phyloP scores from a whole-genome alignment of 2,329 filamentous ascomycete species.

The Ascochyta lentis region DNA sequence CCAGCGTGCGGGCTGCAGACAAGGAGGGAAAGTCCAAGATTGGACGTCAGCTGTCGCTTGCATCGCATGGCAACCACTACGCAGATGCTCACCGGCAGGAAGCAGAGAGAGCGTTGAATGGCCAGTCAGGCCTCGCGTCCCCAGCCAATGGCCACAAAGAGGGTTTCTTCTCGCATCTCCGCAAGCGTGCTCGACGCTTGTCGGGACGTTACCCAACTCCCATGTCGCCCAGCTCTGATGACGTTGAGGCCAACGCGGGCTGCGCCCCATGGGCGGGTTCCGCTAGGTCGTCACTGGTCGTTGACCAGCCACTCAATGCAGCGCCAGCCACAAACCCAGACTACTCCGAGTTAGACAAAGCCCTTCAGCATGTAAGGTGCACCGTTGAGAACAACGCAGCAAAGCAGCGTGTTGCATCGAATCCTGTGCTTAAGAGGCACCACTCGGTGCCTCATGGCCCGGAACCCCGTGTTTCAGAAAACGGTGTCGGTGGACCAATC shows the following conservation, averaged over 20 bases:
- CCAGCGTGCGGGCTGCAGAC: slow-evolving; percentile 66
- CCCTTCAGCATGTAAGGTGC: slow-evolving; percentile 66
- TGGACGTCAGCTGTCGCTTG: slow-evolving; percentile 89
- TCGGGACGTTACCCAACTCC: slow-evolving; percentile 89
- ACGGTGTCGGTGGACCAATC: slow-evolving; percentile 61
- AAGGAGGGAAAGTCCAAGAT: slow-evolving; percentile 80
- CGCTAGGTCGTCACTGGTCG: slow-evolving; percentile 82
- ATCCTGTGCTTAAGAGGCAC: slow-evolving; percentile 57
- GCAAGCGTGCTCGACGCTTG: slow-evolving; percentile 89
- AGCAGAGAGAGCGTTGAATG: slow-evolving; percentile 88
- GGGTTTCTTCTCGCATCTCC: slow-evolving; percentile 96
- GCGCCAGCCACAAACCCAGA: slow-evolving; percentile 57
- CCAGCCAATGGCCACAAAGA: slow-evolving; percentile 85
- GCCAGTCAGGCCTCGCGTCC: slow-evolving; percentile 75
- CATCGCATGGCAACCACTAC: slow-evolving; percentile 92
- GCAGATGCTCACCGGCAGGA: slow-evolving; percentile 88
- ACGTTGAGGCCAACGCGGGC: slow-evolving; percentile 90
- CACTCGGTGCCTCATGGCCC: slow-evolving; percentile 54
- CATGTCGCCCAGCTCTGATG: slow-evolving; percentile 79
- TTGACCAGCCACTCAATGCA: slow-evolving; percentile 62
- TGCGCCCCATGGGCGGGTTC: slow-evolving; percentile 83
- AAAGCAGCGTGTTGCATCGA: slow-evolving; percentile 51
- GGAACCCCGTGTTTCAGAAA: slow-evolving; percentile 66
- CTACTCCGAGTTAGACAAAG: slow-evolving; percentile 66
- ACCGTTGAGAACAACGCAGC: slow-evolving; percentile 59